Conservation (phyloP, 345 rosid genomes). For the Corchorus olitorius region DNA sequence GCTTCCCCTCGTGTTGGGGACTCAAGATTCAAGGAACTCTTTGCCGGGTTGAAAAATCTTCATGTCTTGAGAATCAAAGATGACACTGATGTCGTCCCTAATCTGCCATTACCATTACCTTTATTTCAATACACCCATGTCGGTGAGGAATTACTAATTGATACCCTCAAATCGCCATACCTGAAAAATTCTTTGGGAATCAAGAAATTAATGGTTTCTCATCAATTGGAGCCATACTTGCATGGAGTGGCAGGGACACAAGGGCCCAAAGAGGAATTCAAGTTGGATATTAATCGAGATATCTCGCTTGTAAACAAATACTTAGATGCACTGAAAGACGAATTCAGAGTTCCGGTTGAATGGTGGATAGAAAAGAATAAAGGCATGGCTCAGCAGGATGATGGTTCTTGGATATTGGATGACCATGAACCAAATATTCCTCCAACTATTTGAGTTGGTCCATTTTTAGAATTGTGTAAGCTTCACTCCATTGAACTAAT, state of each 20-base stretch:
- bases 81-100: slow-evolving; percentile 36
- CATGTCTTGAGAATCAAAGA: slow-evolving; percentile 39
- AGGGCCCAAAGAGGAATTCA: slow-evolving; percentile 10
- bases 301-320: slow-evolving; percentile 20
- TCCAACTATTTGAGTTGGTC: slow-evolving; percentile 5
- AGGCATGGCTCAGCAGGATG: slow-evolving; percentile 19
- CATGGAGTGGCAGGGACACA: slow-evolving; percentile 33
- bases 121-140: slow-evolving; percentile 29
- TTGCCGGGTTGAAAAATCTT: slow-evolving; percentile 18
- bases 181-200: slow-evolving; percentile 35
- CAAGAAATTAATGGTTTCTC: neutral
- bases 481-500: neutral
- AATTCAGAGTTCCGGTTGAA: neutral
- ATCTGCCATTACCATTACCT: slow-evolving; percentile 34
- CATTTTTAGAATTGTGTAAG: neutral
- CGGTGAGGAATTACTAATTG: slow-evolving; percentile 23
- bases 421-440: slow-evolving; percentile 17
- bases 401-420: slow-evolving; percentile 24
- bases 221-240: slow-evolving; percentile 22
- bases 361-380: slow-evolving; percentile 28
- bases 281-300: slow-evolving; percentile 18
- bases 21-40: slow-evolving; percentile 14
- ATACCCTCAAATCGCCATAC: slow-evolving; percentile 11
- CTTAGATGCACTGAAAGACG: slow-evolving; percentile 15
- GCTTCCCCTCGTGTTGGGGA: slow-evolving; percentile 46